Conservation (phyloP, 306 rosid species). For the Pyrus betulifolia region DNA sequence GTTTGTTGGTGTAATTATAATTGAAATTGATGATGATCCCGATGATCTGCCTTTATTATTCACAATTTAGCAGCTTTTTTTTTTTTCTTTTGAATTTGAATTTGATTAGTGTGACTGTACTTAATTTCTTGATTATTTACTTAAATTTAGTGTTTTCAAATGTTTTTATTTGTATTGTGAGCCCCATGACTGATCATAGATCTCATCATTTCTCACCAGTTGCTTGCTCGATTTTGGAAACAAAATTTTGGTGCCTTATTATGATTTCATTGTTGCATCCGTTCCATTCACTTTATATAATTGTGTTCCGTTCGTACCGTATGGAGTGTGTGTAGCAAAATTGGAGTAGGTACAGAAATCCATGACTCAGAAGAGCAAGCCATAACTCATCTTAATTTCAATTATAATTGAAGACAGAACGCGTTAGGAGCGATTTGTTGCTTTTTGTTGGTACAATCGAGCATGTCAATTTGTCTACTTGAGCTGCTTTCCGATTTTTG, state of each 20-base stretch:
- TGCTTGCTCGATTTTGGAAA: not conserved
- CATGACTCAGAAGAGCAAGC: not conserved
- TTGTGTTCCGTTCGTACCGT: not conserved
- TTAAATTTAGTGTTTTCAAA: not conserved
- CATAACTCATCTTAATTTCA: not conserved
- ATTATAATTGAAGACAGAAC: not conserved
- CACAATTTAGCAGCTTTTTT: not conserved
- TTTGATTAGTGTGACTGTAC: not conserved
- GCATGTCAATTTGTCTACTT: not conserved
- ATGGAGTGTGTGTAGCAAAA: not conserved
- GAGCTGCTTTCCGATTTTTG: not conserved
- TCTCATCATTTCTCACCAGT: not conserved
- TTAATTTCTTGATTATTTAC: not conserved
- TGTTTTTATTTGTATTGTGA: not conserved
- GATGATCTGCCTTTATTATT: not conserved
- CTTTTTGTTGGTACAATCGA: too few species aligned
- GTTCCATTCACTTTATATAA: not conserved
- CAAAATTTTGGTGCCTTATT: too few species aligned
- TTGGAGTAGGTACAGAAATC: not conserved
- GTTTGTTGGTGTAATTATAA: not conserved
- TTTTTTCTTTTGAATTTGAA: not conserved
- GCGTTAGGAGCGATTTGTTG: not conserved
- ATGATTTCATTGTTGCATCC: not conserved
- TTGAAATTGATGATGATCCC: not conserved
- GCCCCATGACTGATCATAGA: not conserved